Conservation (phyloP, 805 yeast genomes). For the Monosporozyma servazzii region DNA sequence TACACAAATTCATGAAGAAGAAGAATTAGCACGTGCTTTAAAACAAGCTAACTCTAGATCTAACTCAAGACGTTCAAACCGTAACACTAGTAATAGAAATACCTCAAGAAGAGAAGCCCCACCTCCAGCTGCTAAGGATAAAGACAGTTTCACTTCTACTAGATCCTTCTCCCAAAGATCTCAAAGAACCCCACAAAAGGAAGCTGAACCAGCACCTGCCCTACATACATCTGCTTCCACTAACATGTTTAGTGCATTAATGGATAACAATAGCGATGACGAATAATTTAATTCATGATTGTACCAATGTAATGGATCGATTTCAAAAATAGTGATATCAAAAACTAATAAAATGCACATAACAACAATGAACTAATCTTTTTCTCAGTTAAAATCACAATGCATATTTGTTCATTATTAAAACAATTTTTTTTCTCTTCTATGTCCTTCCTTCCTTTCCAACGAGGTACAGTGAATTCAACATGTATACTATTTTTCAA, state of each 20-base stretch:
- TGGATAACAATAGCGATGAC: constrained; percentile 24
- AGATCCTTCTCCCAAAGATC: constrained; percentile 26
- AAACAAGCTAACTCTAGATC: constrained; percentile 42
- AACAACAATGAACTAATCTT: not conserved
- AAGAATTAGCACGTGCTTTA: constrained; percentile 44
- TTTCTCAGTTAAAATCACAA: not conserved
- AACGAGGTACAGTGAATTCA: not conserved
- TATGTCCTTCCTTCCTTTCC: not conserved
- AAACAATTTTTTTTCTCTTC: not conserved
- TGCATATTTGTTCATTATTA: not conserved
- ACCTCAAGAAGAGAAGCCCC: constrained; percentile 19
- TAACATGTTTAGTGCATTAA: constrained; percentile 29
- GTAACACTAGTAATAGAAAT: constrained; percentile 13
- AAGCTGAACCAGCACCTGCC: constrained; percentile 13
- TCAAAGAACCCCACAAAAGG: constrained; percentile 17
- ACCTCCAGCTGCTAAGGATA: constrained; percentile 12
- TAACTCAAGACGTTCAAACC: constrained; percentile 16
- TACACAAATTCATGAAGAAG: constrained; percentile 82
- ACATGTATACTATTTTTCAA: not conserved
- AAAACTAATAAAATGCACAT: not conserved
- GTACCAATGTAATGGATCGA: not conserved
- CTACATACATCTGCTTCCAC: constrained; percentile 17
- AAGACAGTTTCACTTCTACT: constrained; percentile 25
- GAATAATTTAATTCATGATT: not conserved
- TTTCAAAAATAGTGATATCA: not conserved